These are phyloP conservation scores for Scheffersomyces ergatensis DNA, from an alignment of 805 yeast genomes.

Conservation along the genomic window DNA sequence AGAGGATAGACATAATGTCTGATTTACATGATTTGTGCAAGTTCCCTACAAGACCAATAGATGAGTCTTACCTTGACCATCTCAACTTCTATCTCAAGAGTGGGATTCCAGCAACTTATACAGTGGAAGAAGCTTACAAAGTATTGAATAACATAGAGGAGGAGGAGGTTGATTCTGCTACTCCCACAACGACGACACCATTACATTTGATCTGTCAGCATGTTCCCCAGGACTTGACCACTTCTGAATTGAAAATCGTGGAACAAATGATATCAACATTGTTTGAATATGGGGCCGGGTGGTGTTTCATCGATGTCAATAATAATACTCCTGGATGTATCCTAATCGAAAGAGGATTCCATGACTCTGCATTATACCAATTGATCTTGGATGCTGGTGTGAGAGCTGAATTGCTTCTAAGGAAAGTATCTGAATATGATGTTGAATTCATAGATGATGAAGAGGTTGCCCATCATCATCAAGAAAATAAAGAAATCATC, in stretches of 20 bases:
- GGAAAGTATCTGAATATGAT: slow-evolving; percentile 64
- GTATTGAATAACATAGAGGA: slow-evolving; percentile 42
- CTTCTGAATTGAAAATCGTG: slow-evolving; percentile 44
- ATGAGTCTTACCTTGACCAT: slow-evolving; percentile 38
- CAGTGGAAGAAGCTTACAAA: slow-evolving; percentile 71
- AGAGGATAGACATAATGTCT: slow-evolving; percentile 45
- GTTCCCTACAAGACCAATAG: slow-evolving; percentile 51
- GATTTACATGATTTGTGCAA: slow-evolving; percentile 66
- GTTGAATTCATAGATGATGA: slow-evolving; percentile 56
- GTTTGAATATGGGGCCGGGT: slow-evolving; percentile 87
- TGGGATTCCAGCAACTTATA: slow-evolving; percentile 83
- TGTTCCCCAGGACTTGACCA: slow-evolving; percentile 44
- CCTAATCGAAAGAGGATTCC: slow-evolving; percentile 50
- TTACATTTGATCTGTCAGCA: slow-evolving; percentile 65
- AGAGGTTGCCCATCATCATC: slow-evolving; percentile 24
- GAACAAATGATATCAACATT: slow-evolving; percentile 58
- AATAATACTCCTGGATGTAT: slow-evolving; percentile 86
- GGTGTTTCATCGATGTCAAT: slow-evolving; percentile 75
- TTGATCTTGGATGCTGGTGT: slow-evolving; percentile 81
- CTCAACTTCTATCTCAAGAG: slow-evolving; percentile 47
- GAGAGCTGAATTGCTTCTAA: slow-evolving; percentile 76
- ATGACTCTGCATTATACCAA: slow-evolving; percentile 37
- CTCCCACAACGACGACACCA: slow-evolving; percentile 84
- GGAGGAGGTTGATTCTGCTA: slow-evolving; percentile 22
- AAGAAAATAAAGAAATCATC: slow-evolving; percentile 13